Conservation (phyloP, 2,329 filamentous ascomycete species). For the Exophiala sp. region DNA sequence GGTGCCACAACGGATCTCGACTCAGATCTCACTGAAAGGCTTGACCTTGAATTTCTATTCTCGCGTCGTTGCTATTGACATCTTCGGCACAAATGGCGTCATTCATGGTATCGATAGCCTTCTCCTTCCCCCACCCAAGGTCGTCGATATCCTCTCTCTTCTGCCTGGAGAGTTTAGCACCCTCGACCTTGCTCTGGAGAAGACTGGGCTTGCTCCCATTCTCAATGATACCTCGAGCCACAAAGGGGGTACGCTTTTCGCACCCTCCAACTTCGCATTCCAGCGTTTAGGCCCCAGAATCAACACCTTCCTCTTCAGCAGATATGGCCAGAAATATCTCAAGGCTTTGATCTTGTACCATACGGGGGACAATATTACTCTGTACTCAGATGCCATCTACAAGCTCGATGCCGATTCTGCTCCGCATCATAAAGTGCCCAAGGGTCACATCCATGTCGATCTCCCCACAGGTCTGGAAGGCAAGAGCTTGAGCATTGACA, state of each 20-base stretch:
- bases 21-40: slow-evolving; percentile 57
- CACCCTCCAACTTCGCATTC: slow-evolving; percentile 77
- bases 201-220: slow-evolving; percentile 63
- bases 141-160: slow-evolving; percentile 58
- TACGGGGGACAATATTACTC: slow-evolving; percentile 63
- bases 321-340: slow-evolving; percentile 67
- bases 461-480: slow-evolving; percentile 66
- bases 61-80: slow-evolving; percentile 62
- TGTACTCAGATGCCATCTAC: slow-evolving; percentile 82
- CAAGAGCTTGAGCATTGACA: slow-evolving; percentile 63
- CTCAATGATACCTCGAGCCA: slow-evolving; percentile 52
- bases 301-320: slow-evolving; percentile 82
- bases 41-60: slow-evolving; percentile 71
- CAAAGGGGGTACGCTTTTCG: slow-evolving; percentile 69
- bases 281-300: slow-evolving; percentile 62
- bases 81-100: slow-evolving; percentile 57
- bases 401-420: slow-evolving; percentile 36
- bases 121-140: slow-evolving; percentile 66
- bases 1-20: slow-evolving; percentile 65
- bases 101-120: slow-evolving; percentile 71
- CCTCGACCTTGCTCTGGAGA: slow-evolving; percentile 64
- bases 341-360: slow-evolving; percentile 74
- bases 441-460: slow-evolving; percentile 53
- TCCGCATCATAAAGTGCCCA: slow-evolving; percentile 31
- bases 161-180: slow-evolving; percentile 71